phyloP scores from a whole-genome alignment of 768 basidiomycete genomes.

The Russula brevipes region DNA sequence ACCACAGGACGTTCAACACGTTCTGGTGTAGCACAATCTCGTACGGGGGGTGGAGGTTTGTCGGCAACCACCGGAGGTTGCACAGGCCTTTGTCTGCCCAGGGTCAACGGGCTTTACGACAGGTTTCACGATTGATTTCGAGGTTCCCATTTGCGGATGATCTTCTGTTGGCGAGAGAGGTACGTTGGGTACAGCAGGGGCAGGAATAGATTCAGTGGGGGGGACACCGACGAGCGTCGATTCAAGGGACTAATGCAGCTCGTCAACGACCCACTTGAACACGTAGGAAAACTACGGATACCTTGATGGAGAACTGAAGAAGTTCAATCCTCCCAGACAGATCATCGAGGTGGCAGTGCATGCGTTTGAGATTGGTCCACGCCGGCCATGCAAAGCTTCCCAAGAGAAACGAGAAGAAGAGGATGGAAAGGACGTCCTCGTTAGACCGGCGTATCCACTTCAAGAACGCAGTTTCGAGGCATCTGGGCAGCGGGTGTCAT shows the following conservation, averaged over 20 bases:
- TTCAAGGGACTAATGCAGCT: not conserved
- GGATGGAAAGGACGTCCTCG: not conserved
- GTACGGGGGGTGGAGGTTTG: not conserved
- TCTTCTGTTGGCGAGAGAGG: not conserved
- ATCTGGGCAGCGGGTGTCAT: slow-evolving; percentile 5
- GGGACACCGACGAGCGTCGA: not conserved
- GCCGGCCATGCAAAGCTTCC: not conserved
- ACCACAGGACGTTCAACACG: not conserved
- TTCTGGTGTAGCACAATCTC: not conserved
- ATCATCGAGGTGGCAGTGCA: not conserved
- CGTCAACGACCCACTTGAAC: not conserved
- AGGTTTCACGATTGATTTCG: not conserved
- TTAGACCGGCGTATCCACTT: not conserved
- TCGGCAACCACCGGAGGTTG: not conserved
- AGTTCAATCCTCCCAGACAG: not conserved
- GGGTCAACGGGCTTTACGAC: not conserved
- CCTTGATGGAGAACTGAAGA: slow-evolving; percentile 10
- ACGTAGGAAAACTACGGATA: not conserved
- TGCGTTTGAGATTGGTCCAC: slow-evolving; percentile 6
- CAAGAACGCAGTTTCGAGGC: slow-evolving; percentile 3
- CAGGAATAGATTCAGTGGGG: not conserved
- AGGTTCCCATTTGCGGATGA: not conserved
- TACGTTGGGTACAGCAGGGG: not conserved
- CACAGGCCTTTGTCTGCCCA: not conserved
- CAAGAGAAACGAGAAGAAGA: slow-evolving; percentile 8